These are phyloP conservation scores for Macrolepiota dolichaula DNA, from an alignment of 768 basidiomycete species.

Conservation along the genomic window DNA sequence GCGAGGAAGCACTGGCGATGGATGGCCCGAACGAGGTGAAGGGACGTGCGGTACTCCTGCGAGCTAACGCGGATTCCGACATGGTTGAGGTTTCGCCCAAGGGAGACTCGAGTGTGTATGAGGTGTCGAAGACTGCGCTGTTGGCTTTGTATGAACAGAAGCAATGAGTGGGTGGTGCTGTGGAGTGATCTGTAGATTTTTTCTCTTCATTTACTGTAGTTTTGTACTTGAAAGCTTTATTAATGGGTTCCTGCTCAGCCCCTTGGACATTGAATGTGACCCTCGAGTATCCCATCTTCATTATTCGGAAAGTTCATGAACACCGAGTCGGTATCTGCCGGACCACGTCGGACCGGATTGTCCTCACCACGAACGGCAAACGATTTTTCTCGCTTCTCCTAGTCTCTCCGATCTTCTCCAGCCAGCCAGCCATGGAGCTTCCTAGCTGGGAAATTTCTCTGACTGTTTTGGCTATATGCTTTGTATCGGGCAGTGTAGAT, in stretches of 20 bases:
- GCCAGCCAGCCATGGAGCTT: neutral
- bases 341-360: too few species aligned
- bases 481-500: neutral
- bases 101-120: slow-evolving; percentile 31
- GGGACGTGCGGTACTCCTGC: slow-evolving; percentile 31
- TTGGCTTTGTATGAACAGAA: slow-evolving; percentile 29
- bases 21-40: slow-evolving; percentile 37
- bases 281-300: too few species aligned
- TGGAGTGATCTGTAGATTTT: neutral
- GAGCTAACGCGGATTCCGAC: slow-evolving; percentile 31
- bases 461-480: neutral
- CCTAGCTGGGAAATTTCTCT: neutral
- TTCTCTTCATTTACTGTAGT: neutral
- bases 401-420: too few species aligned
- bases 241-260: too few species aligned
- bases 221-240: neutral
- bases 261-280: too few species aligned
- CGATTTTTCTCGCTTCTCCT: too few species aligned
- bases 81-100: slow-evolving; percentile 34
- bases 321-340: too few species aligned
- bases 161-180: neutral
- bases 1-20: slow-evolving; percentile 49
- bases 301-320: too few species aligned
- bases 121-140: slow-evolving; percentile 30
- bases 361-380: too few species aligned